A percentile compares a stretch with the other conserved stretches of the same genome.
Evolutionary conservation across 441 rosid species (phyloP).

Genomic region (Eutrema salsugineum): DNA sequence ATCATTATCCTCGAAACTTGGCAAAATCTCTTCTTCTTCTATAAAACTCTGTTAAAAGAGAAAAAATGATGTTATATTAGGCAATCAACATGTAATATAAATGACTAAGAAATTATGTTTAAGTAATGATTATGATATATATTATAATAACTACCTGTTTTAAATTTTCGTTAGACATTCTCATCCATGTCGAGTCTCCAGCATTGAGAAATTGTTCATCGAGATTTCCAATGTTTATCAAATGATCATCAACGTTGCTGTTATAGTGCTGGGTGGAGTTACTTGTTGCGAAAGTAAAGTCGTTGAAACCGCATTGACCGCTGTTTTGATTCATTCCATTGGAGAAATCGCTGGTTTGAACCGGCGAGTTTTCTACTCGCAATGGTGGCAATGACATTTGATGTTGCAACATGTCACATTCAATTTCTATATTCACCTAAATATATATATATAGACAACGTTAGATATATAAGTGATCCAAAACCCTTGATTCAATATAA

Average conservation of each 20-base stretch:
- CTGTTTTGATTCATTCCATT: constrained; percentile 27
- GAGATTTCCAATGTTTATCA: constrained; percentile 38
- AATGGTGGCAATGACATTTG: constrained; percentile 55
- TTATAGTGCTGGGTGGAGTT: constrained; percentile 18
- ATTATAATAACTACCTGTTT: constrained; percentile 41
- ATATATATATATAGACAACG: neutral
- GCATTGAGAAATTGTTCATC: constrained; percentile 37
- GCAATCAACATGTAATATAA: neutral
- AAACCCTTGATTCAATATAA: neutral
- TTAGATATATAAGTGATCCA: neutral
- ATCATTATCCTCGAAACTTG: constrained; percentile 39
- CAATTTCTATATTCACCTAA: constrained; percentile 65
- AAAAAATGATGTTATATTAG: neutral
- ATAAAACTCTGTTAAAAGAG: constrained; percentile 39
- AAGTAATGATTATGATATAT: neutral
- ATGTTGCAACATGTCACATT: constrained; percentile 77
- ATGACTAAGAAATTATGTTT: neutral
- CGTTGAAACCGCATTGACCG: constrained; percentile 33
- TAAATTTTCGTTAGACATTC: constrained; percentile 56
- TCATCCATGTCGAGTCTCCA: constrained; percentile 72
- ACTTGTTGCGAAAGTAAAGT: constrained; percentile 34
- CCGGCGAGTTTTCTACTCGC: constrained; percentile 50
- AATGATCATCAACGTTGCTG: constrained; percentile 28
- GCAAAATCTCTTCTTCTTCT: constrained; percentile 59
- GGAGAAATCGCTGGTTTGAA: constrained; percentile 29